These are phyloP conservation scores for Nothophaeocryptopus gaeumannii DNA, from an alignment of 2,329 filamentous ascomycete genomes.

Conservation along the genomic window DNA sequence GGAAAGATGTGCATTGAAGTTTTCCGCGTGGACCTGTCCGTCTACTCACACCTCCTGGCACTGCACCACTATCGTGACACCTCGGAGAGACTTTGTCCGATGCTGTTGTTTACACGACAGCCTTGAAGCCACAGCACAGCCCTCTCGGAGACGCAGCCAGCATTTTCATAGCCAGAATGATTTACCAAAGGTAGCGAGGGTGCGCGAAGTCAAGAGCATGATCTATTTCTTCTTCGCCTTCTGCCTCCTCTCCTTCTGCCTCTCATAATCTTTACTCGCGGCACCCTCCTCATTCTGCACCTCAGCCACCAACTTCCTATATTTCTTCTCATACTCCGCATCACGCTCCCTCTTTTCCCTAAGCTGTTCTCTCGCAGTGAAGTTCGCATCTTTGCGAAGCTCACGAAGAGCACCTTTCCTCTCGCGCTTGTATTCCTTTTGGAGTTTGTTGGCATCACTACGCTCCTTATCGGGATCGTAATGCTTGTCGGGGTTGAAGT, in stretches of 20 bases:
- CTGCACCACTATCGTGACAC: too few relatives aligned
- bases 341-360: conserved; percentile 91
- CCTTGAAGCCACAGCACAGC: too few relatives aligned
- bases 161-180: too few relatives aligned
- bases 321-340: conserved; percentile 93
- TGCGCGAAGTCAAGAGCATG: too few relatives aligned
- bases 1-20: too few relatives aligned
- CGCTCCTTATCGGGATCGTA: conserved; percentile 95
- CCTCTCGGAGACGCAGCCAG: too few relatives aligned
- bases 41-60: too few relatives aligned
- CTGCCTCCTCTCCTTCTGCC: conserved; percentile 20
- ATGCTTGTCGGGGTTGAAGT: conserved; percentile 91
- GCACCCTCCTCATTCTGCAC: conserved; percentile 59
- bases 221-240: conserved; percentile 12
- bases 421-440: conserved; percentile 90
- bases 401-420: conserved; percentile 92
- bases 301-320: conserved; percentile 84
- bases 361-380: conserved; percentile 86
- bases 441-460: conserved; percentile 77
- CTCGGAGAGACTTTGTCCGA: too few relatives aligned
- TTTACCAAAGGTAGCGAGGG: too few relatives aligned
- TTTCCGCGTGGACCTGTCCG: too few relatives aligned
- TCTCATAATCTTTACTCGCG: conserved; percentile 20
- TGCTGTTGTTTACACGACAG: too few relatives aligned
- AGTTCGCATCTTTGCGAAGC: conserved; percentile 89